Evolutionary conservation across 495 filamentous ascomycete species (phyloP).

Genomic region (Neurospora tetrasperma): DNA sequence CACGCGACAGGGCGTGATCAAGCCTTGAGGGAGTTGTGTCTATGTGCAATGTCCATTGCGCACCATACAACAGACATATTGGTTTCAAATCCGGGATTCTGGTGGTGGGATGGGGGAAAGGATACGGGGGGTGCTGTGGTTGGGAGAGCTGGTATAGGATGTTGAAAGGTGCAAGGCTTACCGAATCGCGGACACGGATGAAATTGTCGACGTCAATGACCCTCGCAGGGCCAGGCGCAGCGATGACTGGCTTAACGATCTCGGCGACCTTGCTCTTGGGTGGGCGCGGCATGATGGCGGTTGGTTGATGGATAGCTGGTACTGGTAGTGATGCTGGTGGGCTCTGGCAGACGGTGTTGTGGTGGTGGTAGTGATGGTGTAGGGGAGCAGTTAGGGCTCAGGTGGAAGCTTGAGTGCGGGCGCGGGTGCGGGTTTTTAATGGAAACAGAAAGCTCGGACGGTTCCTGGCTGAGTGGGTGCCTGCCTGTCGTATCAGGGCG

Average conservation of each 20-base stretch:
- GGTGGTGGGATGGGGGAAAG: background rate
- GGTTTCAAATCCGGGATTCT: background rate
- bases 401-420: background rate
- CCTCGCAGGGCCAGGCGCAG: slow-evolving; percentile 18
- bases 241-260: slow-evolving; percentile 29
- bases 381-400: slow-evolving; percentile 2
- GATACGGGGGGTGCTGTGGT: background rate
- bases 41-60: background rate
- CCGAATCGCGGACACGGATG: slow-evolving; percentile 39
- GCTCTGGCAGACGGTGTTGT: slow-evolving; percentile 12
- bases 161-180: slow-evolving; percentile 24
- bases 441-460: background rate
- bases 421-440: background rate
- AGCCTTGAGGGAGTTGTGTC: background rate
- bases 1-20: background rate
- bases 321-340: slow-evolving; percentile 10
- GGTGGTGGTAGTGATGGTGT: slow-evolving; percentile 16
- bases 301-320: slow-evolving; percentile 9
- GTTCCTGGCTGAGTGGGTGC: background rate
- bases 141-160: slow-evolving; percentile 6
- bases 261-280: slow-evolving; percentile 29
- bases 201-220: slow-evolving; percentile 40
- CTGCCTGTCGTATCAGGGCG: slow-evolving; percentile 3
- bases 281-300: slow-evolving; percentile 25
- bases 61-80: background rate